Conservation (phyloP, 257 asterid genomes). For the Lavandula angustifolia region DNA sequence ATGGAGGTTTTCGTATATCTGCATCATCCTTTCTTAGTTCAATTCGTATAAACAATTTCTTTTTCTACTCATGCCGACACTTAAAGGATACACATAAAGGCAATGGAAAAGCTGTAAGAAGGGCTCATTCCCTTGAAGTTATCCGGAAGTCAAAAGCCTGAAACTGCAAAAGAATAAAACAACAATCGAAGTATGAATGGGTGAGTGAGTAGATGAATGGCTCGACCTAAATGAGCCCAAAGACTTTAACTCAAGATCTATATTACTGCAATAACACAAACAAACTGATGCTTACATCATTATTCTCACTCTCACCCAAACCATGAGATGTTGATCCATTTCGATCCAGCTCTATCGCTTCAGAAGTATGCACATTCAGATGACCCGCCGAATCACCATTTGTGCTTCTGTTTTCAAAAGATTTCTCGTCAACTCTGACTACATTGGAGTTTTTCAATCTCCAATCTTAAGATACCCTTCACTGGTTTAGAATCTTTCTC, state of each 20-base stretch:
- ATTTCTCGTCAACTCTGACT: constrained; percentile 60
- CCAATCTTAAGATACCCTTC: constrained; percentile 85
- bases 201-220: not conserved
- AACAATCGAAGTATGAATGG: not conserved
- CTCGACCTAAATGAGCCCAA: constrained; percentile 19
- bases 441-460: constrained; percentile 91
- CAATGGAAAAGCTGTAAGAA: constrained; percentile 97
- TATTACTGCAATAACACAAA: not conserved
- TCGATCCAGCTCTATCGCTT: constrained; percentile 55
- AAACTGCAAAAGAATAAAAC: constrained; percentile 55
- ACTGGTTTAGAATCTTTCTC: constrained; percentile 94
- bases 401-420: constrained; percentile 52
- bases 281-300: constrained; percentile 58
- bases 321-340: constrained; percentile 68
- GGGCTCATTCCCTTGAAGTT: constrained; percentile 93
- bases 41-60: constrained; percentile 92
- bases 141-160: constrained; percentile 98
- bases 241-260: constrained; percentile 3
- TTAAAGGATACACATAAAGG: constrained; percentile 92
- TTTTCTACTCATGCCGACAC: constrained; percentile 87
- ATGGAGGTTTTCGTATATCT: constrained; percentile 71
- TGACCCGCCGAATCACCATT: constrained; percentile 53
- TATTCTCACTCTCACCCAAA: constrained; percentile 46
- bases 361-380: constrained; percentile 55
- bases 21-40: constrained; percentile 90